These are phyloP conservation scores for Trichosporon faecale DNA, from an alignment of 1,284 basidiomycete species.

Conservation along the genomic window DNA sequence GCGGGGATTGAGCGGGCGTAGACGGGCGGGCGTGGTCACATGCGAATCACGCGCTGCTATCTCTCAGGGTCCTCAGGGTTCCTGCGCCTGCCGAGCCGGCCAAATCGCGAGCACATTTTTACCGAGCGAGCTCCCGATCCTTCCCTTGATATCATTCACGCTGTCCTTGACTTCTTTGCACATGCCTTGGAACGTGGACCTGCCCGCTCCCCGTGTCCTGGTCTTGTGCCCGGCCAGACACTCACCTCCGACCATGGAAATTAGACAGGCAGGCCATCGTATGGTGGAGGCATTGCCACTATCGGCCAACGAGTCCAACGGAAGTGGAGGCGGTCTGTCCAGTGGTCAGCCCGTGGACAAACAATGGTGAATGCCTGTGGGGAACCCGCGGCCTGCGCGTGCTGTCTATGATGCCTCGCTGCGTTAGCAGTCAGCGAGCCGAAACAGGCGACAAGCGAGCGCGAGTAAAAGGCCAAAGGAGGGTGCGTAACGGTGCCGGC, in stretches of 20 bases:
- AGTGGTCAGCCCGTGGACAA: neutral
- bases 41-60: conserved; percentile 6
- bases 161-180: neutral
- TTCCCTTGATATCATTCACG: neutral
- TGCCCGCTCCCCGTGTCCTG: neutral
- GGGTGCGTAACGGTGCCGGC: neutral
- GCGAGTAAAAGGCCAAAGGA: neutral
- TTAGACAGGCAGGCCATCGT: neutral
- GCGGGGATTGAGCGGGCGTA: neutral
- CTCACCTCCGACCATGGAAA: neutral
- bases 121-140: neutral
- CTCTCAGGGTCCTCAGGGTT: neutral
- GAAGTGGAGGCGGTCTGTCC: neutral
- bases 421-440: neutral
- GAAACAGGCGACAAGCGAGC: neutral
- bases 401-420: too few relatives aligned
- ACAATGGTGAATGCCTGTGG: neutral
- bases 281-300: neutral
- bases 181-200: neutral
- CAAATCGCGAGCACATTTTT: neutral
- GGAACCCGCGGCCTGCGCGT: neutral
- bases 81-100: neutral
- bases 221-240: neutral
- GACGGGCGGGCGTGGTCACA: neutral
- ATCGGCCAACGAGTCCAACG: neutral